Percentiles rank a stretch among this genome's conserved stretches.
Evolutionary conservation across 164 flowering plant species (phyloP).

Genomic region (Hamamelis virginiana): DNA sequence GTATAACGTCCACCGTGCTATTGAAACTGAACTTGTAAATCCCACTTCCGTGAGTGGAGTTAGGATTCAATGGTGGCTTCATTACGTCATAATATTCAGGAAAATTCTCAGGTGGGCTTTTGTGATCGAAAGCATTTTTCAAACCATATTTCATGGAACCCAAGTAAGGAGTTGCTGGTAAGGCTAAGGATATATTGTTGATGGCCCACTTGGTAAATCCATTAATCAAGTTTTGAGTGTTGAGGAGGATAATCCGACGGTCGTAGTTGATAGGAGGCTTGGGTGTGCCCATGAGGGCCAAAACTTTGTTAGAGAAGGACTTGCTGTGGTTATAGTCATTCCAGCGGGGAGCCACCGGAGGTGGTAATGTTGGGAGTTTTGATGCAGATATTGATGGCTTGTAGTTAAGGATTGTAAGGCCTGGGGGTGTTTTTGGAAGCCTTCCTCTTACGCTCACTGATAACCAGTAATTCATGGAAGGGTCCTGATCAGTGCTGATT

Average conservation of each 20-base stretch:
- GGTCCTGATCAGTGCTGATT: constrained; percentile 62
- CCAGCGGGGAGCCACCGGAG: constrained; percentile 73
- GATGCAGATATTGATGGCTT: constrained; percentile 42
- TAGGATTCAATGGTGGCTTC: constrained; percentile 54
- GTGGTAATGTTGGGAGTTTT: constrained; percentile 49
- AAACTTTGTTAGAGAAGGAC: constrained; percentile 44
- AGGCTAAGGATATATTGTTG: constrained; percentile 65
- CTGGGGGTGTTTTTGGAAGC: constrained; percentile 66
- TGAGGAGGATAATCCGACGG: constrained; percentile 65
- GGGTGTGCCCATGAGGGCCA: constrained; percentile 44
- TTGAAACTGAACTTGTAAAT: constrained; percentile 47
- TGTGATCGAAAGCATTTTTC: constrained; percentile 35
- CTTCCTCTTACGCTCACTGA: constrained; percentile 64
- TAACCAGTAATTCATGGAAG: constrained; percentile 71
- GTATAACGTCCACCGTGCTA: constrained; percentile 65
- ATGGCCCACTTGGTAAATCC: constrained; percentile 82
- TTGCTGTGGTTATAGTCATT: constrained; percentile 57
- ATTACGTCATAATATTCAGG: constrained; percentile 43
- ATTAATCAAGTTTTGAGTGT: constrained; percentile 73
- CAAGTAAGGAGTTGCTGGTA: constrained; percentile 82
- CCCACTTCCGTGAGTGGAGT: constrained; percentile 48
- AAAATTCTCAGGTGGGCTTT: constrained; percentile 53
- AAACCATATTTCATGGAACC: constrained; percentile 57
- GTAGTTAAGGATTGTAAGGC: constrained; percentile 73
- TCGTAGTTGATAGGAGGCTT: constrained; percentile 45